Evolutionary conservation across 2,329 filamentous ascomycete species (phyloP).

Genomic region (Basipetospora chlamydospora): DNA sequence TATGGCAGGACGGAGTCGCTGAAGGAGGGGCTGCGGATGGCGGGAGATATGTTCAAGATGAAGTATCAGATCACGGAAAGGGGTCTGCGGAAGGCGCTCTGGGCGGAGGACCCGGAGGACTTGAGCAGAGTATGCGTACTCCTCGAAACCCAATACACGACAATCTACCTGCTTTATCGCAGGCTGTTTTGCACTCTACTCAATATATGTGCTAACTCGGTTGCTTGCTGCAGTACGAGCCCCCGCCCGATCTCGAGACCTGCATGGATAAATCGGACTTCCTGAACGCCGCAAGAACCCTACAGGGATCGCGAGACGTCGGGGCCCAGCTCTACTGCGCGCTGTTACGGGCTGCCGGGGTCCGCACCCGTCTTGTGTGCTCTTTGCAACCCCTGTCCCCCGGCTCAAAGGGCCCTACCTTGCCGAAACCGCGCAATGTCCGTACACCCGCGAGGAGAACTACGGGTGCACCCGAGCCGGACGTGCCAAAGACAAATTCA

Average conservation of each 20-base stretch:
- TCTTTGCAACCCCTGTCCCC: slow-evolving; percentile 77
- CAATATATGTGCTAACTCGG: too few relatives aligned
- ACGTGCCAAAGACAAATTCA: too few relatives aligned
- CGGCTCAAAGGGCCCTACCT: slow-evolving; percentile 33
- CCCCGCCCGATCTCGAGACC: slow-evolving; percentile 50
- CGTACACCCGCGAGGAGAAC: slow-evolving; percentile 10
- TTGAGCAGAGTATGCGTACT: slow-evolving; percentile 43
- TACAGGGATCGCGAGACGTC: slow-evolving; percentile 75
- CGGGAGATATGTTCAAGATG: slow-evolving; percentile 49
- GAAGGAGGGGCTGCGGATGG: slow-evolving; percentile 61
- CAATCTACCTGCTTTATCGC: too few relatives aligned
- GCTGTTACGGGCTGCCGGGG: slow-evolving; percentile 65
- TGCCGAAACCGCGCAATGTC: slow-evolving; percentile 17
- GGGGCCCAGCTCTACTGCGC: slow-evolving; percentile 87
- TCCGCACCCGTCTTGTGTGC: slow-evolving; percentile 72
- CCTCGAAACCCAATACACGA: too few relatives aligned
- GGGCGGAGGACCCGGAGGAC: slow-evolving; percentile 55
- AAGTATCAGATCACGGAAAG: slow-evolving; percentile 58
- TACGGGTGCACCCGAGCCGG: slow-evolving; percentile 14
- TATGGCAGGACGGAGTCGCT: slow-evolving; percentile 65
- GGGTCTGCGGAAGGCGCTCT: slow-evolving; percentile 56
- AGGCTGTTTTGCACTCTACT: too few relatives aligned
- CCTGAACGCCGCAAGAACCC: slow-evolving; percentile 46
- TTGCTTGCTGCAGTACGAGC: slow-evolving; percentile 42
- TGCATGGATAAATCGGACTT: slow-evolving; percentile 62